These are phyloP conservation scores for Murraya koenigii DNA, from an alignment of 345 rosid genomes.

Conservation along the genomic window DNA sequence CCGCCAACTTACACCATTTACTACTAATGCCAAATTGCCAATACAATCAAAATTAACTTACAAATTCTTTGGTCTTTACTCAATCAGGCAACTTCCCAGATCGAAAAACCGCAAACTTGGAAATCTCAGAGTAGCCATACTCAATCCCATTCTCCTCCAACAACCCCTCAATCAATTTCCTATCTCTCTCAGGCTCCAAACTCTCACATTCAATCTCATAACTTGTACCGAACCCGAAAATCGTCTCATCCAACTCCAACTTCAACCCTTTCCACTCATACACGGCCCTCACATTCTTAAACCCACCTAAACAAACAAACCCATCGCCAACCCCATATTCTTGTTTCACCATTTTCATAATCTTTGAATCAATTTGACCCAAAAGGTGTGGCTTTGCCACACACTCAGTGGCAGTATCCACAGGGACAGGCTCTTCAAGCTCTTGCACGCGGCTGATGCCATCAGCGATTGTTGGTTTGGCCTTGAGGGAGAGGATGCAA, in stretches of 20 bases:
- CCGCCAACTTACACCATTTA: neutral
- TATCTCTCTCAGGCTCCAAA: slow-evolving; percentile 51
- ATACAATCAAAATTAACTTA: neutral
- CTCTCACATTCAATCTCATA: slow-evolving; percentile 77
- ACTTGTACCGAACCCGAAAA: slow-evolving; percentile 48
- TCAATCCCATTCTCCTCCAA: slow-evolving; percentile 48
- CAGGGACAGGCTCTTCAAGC: slow-evolving; percentile 49
- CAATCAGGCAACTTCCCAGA: slow-evolving; percentile 45
- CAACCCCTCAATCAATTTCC: slow-evolving; percentile 41
- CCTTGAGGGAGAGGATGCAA: slow-evolving; percentile 59
- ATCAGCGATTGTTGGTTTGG: slow-evolving; percentile 38
- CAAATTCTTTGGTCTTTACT: neutral
- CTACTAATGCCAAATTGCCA: neutral
- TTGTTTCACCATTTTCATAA: slow-evolving; percentile 40
- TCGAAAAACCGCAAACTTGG: slow-evolving; percentile 59
- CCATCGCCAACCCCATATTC: slow-evolving; percentile 37
- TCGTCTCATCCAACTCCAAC: slow-evolving; percentile 64
- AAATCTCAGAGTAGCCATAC: slow-evolving; percentile 43
- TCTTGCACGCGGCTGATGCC: slow-evolving; percentile 66
- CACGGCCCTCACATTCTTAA: slow-evolving; percentile 56
- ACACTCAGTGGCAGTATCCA: slow-evolving; percentile 18
- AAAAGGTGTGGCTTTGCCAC: slow-evolving; percentile 31
- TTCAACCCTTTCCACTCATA: slow-evolving; percentile 62
- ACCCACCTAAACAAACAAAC: slow-evolving; percentile 55
- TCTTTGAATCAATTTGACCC: slow-evolving; percentile 25